phyloP scores from a whole-genome alignment of 768 basidiomycete species.

The Lepiota venenata region DNA sequence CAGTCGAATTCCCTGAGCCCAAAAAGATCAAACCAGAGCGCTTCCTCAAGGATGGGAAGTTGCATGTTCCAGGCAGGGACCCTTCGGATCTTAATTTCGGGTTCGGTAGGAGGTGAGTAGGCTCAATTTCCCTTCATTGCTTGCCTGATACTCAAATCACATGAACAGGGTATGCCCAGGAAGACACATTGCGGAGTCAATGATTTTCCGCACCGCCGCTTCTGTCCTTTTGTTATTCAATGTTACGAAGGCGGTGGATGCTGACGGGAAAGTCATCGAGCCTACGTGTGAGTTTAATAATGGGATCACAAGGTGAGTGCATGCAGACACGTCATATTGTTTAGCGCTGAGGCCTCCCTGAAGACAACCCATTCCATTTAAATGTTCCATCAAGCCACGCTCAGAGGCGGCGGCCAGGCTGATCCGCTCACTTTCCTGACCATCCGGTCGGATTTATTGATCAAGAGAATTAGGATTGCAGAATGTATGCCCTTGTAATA shows the following conservation, averaged over 20 bases:
- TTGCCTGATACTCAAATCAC: background rate
- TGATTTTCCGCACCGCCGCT: slow-evolving; percentile 15
- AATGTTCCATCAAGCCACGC: slow-evolving; percentile 42
- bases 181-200: slow-evolving; percentile 15
- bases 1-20: slow-evolving; percentile 43
- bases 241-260: slow-evolving; percentile 13
- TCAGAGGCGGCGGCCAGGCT: slow-evolving; percentile 25
- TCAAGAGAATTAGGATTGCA: no score
- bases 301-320: slow-evolving; percentile 8
- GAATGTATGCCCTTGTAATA: no score
- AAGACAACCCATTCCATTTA: slow-evolving; percentile 25
- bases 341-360: background rate
- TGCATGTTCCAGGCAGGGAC: slow-evolving; percentile 34
- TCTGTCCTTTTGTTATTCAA: slow-evolving; percentile 16
- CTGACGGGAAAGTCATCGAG: slow-evolving; percentile 11
- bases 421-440: slow-evolving; percentile 11
- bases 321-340: background rate
- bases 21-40: slow-evolving; percentile 47
- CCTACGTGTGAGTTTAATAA: slow-evolving; percentile 11
- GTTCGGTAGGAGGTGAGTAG: slow-evolving; percentile 54
- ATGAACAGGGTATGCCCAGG: slow-evolving; percentile 24
- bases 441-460: no score
- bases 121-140: slow-evolving; percentile 10
- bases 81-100: slow-evolving; percentile 50
- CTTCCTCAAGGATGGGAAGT: slow-evolving; percentile 34